Conservation (phyloP, 2,329 filamentous ascomycete genomes). For the Sarocladiaceae sp. region DNA sequence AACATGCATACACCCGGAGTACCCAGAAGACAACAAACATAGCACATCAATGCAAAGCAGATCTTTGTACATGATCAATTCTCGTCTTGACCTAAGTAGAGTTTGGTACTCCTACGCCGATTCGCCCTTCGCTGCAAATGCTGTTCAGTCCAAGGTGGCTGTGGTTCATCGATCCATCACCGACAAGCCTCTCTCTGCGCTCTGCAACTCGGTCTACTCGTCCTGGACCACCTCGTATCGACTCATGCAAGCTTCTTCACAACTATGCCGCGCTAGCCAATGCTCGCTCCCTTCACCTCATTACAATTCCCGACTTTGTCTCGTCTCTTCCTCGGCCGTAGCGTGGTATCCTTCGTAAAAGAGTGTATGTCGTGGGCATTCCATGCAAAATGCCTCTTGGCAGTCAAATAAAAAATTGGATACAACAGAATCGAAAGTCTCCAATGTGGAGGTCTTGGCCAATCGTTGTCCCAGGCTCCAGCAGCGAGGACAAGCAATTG, state of each 20-base stretch:
- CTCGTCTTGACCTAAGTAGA: conserved; percentile 5
- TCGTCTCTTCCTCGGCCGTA: conserved; percentile 5
- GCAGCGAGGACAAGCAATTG: conserved; percentile 10
- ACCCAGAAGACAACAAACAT: too few relatives aligned
- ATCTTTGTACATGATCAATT: conserved; percentile 8
- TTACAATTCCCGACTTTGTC: neutral
- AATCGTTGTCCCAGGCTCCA: conserved; percentile 4
- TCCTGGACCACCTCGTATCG: too few relatives aligned
- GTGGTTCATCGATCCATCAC: conserved; percentile 4
- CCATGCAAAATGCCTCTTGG: neutral
- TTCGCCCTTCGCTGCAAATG: conserved; percentile 5
- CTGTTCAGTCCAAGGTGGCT: conserved; percentile 3
- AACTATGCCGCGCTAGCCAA: neutral
- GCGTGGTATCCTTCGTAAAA: conserved; percentile 14
- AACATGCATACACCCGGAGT: too few relatives aligned
- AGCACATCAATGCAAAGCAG: too few relatives aligned
- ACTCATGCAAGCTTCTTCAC: neutral
- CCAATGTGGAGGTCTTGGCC: conserved; percentile 11
- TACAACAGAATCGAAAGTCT: conserved; percentile 25
- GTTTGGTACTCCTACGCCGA: conserved; percentile 2
- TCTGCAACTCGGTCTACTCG: neutral
- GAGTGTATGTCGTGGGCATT: conserved; percentile 14
- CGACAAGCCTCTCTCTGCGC: neutral
- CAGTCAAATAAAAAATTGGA: conserved; percentile 22
- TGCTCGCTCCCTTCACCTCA: neutral